These are phyloP conservation scores for Venturia effusa DNA, from an alignment of 2,329 filamentous ascomycete species.

Conservation along the genomic window DNA sequence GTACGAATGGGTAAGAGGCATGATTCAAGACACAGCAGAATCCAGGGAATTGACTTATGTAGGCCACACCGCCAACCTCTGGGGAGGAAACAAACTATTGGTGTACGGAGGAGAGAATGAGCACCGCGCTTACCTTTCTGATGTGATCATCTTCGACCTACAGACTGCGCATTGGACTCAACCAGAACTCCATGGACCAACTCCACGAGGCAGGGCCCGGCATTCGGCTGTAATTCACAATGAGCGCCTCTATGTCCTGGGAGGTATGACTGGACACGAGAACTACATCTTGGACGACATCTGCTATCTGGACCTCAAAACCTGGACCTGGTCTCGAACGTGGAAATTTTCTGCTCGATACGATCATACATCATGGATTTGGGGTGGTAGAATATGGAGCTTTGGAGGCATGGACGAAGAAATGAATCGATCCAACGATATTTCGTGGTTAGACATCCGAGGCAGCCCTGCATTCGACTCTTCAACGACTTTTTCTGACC, in stretches of 20 bases:
- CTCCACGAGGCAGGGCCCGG: constrained; percentile 81
- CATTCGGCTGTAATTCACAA: constrained; percentile 93
- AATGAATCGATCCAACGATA: constrained; percentile 91
- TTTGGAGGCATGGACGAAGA: constrained; percentile 91
- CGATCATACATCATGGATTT: constrained; percentile 91
- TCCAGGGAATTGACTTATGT: constrained; percentile 12
- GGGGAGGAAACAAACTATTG: constrained; percentile 87
- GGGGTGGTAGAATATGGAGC: constrained; percentile 87
- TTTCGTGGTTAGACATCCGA: constrained; percentile 96
- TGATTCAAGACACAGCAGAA: neutral
- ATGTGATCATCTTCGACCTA: constrained; percentile 92
- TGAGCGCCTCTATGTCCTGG: constrained; percentile 91
- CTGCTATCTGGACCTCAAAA: constrained; percentile 92
- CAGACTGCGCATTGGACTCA: constrained; percentile 93
- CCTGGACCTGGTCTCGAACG: constrained; percentile 91
- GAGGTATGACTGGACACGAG: constrained; percentile 88
- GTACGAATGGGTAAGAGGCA: constrained; percentile 74
- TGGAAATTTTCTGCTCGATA: constrained; percentile 95
- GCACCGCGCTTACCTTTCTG: constrained; percentile 87
- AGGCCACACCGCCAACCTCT: constrained; percentile 92
- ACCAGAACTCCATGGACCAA: constrained; percentile 70
- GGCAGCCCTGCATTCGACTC: constrained; percentile 64
- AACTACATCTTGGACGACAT: constrained; percentile 92
- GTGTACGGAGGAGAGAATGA: constrained; percentile 98
- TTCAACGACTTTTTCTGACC: neutral